A percentile compares a stretch with the other conserved stretches of the same genome.
Evolutionary conservation across 2,329 filamentous ascomycete genomes (phyloP).

Genomic region (Rugonectria rugulosa): DNA sequence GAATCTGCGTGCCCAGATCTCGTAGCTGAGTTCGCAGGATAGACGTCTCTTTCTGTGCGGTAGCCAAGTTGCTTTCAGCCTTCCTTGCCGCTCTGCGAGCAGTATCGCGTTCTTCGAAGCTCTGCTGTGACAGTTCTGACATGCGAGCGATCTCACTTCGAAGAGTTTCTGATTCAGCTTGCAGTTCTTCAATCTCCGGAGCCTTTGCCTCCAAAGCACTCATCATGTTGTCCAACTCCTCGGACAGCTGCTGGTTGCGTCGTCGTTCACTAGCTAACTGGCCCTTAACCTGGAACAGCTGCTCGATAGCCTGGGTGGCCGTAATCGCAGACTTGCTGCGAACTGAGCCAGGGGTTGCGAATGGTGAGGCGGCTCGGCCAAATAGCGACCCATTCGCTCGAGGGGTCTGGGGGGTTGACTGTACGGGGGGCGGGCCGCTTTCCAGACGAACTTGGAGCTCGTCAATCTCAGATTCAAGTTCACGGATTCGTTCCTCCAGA

Average conservation of each 20-base stretch:
- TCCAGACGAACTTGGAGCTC: slow-evolving; percentile 59
- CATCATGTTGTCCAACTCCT: slow-evolving; percentile 86
- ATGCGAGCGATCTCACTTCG: slow-evolving; percentile 84
- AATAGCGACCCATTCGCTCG: slow-evolving; percentile 63
- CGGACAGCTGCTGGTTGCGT: slow-evolving; percentile 75
- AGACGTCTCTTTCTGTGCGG: slow-evolving; percentile 71
- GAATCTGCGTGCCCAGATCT: slow-evolving; percentile 88
- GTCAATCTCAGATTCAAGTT: slow-evolving; percentile 62
- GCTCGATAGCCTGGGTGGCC: slow-evolving; percentile 69
- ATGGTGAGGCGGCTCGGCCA: slow-evolving; percentile 65
- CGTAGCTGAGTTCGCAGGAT: slow-evolving; percentile 87
- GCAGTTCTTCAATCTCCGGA: slow-evolving; percentile 87
- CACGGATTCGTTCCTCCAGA: slow-evolving; percentile 57
- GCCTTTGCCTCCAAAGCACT: slow-evolving; percentile 83
- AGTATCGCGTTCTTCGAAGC: slow-evolving; percentile 79
- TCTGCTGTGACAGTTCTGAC: slow-evolving; percentile 83
- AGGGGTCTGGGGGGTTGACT: slow-evolving; percentile 67
- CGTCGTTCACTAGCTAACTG: slow-evolving; percentile 78
- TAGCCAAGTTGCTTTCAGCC: slow-evolving; percentile 75
- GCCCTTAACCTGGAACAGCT: slow-evolving; percentile 72
- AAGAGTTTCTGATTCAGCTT: slow-evolving; percentile 80
- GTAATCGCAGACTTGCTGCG: slow-evolving; percentile 64
- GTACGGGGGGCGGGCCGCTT: slow-evolving; percentile 43
- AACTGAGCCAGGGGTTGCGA: slow-evolving; percentile 66
- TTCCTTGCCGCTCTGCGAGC: slow-evolving; percentile 82